Base-by-base conservation (phyloP, 2,329 filamentous ascomycete genomes). In the Fusarium oxysporum region DNA sequence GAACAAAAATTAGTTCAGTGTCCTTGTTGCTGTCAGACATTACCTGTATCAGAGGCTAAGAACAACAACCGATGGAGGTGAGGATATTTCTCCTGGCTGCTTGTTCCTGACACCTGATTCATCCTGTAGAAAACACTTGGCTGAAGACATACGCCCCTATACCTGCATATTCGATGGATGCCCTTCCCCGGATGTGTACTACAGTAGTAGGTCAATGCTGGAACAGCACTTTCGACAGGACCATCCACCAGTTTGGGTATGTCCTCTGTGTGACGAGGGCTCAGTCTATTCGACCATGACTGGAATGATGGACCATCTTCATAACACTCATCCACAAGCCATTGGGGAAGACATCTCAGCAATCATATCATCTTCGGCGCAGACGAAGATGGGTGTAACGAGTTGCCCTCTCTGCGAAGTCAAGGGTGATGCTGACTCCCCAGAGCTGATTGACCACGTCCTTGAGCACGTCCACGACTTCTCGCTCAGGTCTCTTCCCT, bases 371-470 rank as follows among this genome's bases (percentile, higher is more conserved):
- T 48, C 55, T 0, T 50, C 41, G 0, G 23, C 55, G 0, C 55
- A 50, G 23, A 40, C 0, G 1, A 54, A 21, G 0, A 32, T 37
- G 38, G 40, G 54, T 3, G n/a, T 57, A n/a, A 3, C 28, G 3
- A 35, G 5, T 0, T 57, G 54, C n/a, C 40, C 54, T 0, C 23
- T 57, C 5, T 57, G 54, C 1, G n/a, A 47, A n/a, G 23, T 45
- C 5, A 21, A 25, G 1, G 54, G 30, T 1, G 30, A 21, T 1
- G 0, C 0, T 5, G 54, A 57, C 3, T 45, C 40, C 1, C 17
- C 19, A 5, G 54, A 57, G 2, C n/a, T 57, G 5, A n/a, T 57
- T 5, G 54, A 57, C 2, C 54, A 57, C 10, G 54, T 57, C 0
- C 9, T 57, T 0, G 38, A 57, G 23, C 54, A 57, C 2, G 7